Evolutionary conservation across 495 filamentous ascomycete genomes (phyloP).

Genomic region (Neurospora terricola): DNA sequence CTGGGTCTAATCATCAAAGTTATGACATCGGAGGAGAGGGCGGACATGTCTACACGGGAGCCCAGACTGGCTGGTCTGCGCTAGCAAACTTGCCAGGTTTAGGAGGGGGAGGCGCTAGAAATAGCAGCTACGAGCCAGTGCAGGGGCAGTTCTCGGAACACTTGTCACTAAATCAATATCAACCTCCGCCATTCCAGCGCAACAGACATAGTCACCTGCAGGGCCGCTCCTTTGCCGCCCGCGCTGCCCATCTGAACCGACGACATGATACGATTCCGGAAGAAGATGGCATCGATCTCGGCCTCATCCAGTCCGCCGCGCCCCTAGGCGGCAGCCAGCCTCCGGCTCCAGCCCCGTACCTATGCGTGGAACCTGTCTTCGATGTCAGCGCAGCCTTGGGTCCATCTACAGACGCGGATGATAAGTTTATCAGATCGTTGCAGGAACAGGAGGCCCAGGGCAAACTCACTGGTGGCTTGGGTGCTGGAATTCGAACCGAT

Average conservation of each 20-base stretch:
- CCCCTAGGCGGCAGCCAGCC: constrained; percentile 13
- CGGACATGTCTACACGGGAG: constrained; percentile 7
- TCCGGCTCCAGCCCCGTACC: constrained; percentile 5
- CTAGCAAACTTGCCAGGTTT: constrained; percentile 7
- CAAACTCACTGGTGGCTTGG: constrained; percentile 39
- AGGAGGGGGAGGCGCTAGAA: background rate
- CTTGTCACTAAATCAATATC: background rate
- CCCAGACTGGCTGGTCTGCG: constrained; percentile 7
- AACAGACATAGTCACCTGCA: constrained; percentile 1
- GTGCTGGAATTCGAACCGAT: constrained; percentile 31
- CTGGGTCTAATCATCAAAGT: background rate
- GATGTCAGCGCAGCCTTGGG: constrained; percentile 31
- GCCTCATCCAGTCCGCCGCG: constrained; percentile 27
- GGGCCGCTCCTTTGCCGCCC: constrained; percentile 8
- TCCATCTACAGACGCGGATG: constrained; percentile 25
- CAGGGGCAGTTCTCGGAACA: constrained; percentile 5
- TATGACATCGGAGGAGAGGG: background rate
- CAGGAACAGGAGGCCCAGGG: constrained; percentile 37
- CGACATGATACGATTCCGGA: constrained; percentile 33
- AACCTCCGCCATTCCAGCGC: constrained; percentile 1
- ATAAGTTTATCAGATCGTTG: constrained; percentile 26
- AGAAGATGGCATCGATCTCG: constrained; percentile 31
- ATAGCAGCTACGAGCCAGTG: constrained; percentile 28
- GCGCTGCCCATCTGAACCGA: constrained; percentile 4
- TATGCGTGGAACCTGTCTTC: constrained; percentile 16